Base-by-base conservation (phyloP, 1,284 basidiomycete species). In the Cerrena zonata region DNA sequence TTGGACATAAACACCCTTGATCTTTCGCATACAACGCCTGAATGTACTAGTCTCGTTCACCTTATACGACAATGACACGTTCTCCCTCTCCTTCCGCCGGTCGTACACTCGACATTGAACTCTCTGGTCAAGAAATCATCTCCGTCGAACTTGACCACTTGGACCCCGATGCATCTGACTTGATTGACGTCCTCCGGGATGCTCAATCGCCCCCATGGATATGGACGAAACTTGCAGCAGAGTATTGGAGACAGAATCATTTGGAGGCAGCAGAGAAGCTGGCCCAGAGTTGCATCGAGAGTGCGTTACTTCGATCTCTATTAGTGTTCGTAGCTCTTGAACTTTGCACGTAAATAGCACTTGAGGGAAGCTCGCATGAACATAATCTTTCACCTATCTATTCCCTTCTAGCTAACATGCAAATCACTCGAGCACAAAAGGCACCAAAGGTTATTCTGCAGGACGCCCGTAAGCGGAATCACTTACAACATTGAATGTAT, bases 381-480 rank as follows among this genome's bases (percentile, higher is more conserved):
- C 62, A 72, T 15, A 73, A 76, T 0, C 65, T 81, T 47, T 78
- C 76, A 21, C 85, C 89, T 5, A 76, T 94, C 47, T 85, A 89
- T 56, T 79, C 86, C 19, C 75, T 95, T 51, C 74, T 91, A 21
- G 91, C 91, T 1, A 93, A 92, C 66, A 79, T 94, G 44, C 80
- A 88, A 52, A 78, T 95, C 51, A 81, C 86, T 1, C 75, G 82
- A 56, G 87, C 91, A 1, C 78, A 88, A 25, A 78, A 77, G 48
- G 91, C 91, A 12, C 94, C 94, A 1, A 94, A 92, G 62, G 62
- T 86, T 4, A 73, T 89, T 23, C 66, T 94, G 1, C 64, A 75
- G 0, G 79, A 86, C 58, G 84, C 91, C 51, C 81, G 89, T 91
- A 63, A 65, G 88, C 72, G 5, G 60, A 23, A 18, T n/a, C 48